phyloP scores from a whole-genome alignment of 495 filamentous ascomycete species.

The Penicillium mononematosum region DNA sequence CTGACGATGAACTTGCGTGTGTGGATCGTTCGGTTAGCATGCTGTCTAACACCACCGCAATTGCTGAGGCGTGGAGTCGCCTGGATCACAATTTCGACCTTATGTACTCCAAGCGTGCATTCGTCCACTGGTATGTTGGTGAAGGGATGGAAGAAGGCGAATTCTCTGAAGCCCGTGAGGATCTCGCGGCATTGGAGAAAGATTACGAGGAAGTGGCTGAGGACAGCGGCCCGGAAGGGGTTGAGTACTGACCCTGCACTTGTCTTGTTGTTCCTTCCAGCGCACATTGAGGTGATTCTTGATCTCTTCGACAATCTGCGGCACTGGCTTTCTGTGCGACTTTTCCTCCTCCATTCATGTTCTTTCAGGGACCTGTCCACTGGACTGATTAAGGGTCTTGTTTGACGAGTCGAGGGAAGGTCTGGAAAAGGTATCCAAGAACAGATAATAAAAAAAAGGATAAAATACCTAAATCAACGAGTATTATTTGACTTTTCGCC shows the following conservation, averaged over 20 bases:
- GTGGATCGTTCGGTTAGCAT: constrained; percentile 88
- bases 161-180: constrained; percentile 87
- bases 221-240: constrained; percentile 63
- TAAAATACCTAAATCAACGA: neutral
- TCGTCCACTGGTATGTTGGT: constrained; percentile 94
- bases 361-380: neutral
- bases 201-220: constrained; percentile 90
- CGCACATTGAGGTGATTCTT: constrained; percentile 24
- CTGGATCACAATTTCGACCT: constrained; percentile 94
- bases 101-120: constrained; percentile 95
- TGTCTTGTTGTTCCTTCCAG: constrained; percentile 4
- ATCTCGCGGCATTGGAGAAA: constrained; percentile 84
- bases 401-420: neutral
- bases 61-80: constrained; percentile 85
- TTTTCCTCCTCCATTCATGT: neutral
- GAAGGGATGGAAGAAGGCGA: constrained; percentile 97
- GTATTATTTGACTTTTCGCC: neutral
- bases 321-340: constrained; percentile 1
- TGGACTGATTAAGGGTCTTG: neutral
- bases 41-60: constrained; percentile 90
- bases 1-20: constrained; percentile 71
- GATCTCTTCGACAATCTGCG: constrained; percentile 26
- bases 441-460: neutral
- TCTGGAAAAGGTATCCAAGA: neutral
- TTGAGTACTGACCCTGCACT: constrained; percentile 60